Evolutionary conservation across 352 stramenopile species (phyloP).

Genomic region (Phytophthora europaea): DNA sequence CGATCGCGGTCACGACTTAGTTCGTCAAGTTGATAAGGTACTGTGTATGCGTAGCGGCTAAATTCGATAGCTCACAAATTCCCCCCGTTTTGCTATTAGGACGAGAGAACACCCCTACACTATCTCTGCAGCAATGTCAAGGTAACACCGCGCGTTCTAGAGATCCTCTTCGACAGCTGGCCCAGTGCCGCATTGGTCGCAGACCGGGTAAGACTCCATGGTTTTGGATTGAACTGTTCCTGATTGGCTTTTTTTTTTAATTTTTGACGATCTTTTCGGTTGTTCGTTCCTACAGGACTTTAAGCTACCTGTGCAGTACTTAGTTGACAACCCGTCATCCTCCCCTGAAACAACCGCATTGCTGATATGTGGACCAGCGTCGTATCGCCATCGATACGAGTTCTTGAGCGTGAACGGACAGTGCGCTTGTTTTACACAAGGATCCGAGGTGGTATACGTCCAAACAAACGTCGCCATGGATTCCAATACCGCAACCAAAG

Average conservation of each 20-base stretch:
- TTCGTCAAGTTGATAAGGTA: conserved; percentile 67
- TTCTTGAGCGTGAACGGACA: conserved; percentile 52
- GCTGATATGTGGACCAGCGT: conserved; percentile 66
- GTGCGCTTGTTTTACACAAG: conserved; percentile 45
- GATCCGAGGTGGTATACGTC: conserved; percentile 48
- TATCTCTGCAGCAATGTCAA: conserved; percentile 69
- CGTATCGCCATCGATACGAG: conserved; percentile 77
- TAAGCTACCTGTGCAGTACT: conserved; percentile 76
- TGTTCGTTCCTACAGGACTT: conserved; percentile 51
- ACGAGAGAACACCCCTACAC: conserved; percentile 67
- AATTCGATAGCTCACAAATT: neutral
- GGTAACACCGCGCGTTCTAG: conserved; percentile 59
- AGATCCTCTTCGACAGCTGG: conserved; percentile 79
- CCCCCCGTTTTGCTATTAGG: conserved; percentile 27
- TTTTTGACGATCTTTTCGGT: neutral
- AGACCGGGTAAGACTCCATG: conserved; percentile 49
- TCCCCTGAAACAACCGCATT: conserved; percentile 57
- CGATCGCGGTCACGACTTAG: conserved; percentile 62
- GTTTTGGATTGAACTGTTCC: neutral
- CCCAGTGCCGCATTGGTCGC: conserved; percentile 61
- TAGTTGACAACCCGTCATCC: conserved; percentile 70
- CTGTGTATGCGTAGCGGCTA: neutral
- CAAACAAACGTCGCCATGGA: conserved; percentile 71
- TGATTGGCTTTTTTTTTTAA: neutral
- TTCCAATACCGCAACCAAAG: conserved; percentile 58